Evolutionary conservation across 179 eudicot species (phyloP), one percentile per base, ranked within the genome.

Genomic region (Pouteria campechiana): DNA sequence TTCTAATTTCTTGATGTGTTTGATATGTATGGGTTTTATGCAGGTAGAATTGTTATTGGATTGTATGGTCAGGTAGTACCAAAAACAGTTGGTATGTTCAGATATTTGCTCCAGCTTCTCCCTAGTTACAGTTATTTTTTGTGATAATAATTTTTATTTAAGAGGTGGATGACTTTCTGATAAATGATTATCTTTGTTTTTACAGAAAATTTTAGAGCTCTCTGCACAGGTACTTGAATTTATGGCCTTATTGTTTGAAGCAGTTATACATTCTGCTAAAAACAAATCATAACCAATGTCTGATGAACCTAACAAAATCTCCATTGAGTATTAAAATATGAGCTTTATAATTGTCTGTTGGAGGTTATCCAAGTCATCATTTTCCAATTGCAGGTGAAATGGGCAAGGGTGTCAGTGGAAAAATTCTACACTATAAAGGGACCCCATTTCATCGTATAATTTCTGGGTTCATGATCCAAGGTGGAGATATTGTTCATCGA

Each of bases 391-490:
- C 73, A 90, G 98, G 98, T 51, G 84, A 79, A 57, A 67, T 63
- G 72, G 87, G 98, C 21, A 57, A 53, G 37, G 73, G 83, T 50
- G 42, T 39, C 23, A 64, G 53, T 32, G 95, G 95, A n/a, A 79
- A 69, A 62, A 52, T 78, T 42, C 74, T 86, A n/a, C 95, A 74
- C 57, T 86, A 81, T 37, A 85, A 86, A 58, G 82, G 88, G 46
- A 90, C 84, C 6, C 90, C 93, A 37, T 74, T 90, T 52, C 98
- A 90, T 70, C 95, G 98, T 33, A 75, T 90, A 58, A 90, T 90
- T 48, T 93, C 98, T 0, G 98, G 98, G 46, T 90, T 90, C 68
- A 86, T 90, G 98, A 75, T 81, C 52, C 98, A 90, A 69, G 98
- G 98, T 5, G 98, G 98, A 43, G 98, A 90, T 67, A 90, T 73